Conservation (phyloP, 176 grass and related monocot genomes). For the Alopecurus myosuroides region DNA sequence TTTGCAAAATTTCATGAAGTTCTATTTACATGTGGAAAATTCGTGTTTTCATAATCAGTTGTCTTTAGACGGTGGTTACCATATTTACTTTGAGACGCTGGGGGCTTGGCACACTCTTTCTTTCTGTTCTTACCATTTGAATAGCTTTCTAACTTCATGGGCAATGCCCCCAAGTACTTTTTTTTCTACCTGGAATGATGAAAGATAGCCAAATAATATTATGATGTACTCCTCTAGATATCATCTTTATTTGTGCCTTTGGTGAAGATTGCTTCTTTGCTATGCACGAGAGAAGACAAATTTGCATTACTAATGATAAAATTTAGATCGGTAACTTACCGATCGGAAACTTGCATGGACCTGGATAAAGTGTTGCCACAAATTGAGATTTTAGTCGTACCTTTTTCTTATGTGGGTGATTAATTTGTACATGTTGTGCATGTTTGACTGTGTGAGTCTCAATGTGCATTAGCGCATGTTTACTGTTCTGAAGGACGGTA, state of each 20-base stretch:
- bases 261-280: background rate
- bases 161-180: no score
- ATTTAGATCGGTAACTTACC: background rate
- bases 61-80: no score
- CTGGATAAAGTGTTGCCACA: no score
- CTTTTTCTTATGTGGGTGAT: background rate
- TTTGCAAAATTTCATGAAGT: background rate
- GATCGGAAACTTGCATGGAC: background rate
- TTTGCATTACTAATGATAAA: constrained; percentile 3
- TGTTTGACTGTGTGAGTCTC: background rate
- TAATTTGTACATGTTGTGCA: background rate
- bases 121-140: no score
- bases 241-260: background rate
- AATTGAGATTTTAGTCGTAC: background rate
- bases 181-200: background rate
- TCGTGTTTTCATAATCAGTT: no score
- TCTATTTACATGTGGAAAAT: no score
- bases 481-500: no score
- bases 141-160: no score
- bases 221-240: background rate
- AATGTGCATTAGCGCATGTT: no score
- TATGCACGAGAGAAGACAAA: background rate
- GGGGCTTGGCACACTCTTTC: no score
- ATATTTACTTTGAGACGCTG: background rate
- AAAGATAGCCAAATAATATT: constrained; percentile 10